Evolutionary conservation across 176 grass and related monocot species (phyloP).

Genomic region (Triticum aestivum): IWGSC_CS_RefSeq_v2.1 NC_057802.1:432971482-432971981

Average conservation of each 20-base stretch:
- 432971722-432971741: not conserved
- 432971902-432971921: not conserved
- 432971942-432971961: not conserved
- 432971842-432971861: not conserved
- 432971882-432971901: not conserved
- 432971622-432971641: no score
- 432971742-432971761: not conserved
- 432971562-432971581: no score
- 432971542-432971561: no score
- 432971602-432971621: no score
- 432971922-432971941: constrained; percentile 4
- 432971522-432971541: no score
- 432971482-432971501: no score
- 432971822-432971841: not conserved
- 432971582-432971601: no score
- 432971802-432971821: not conserved
- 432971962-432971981: constrained; percentile 18
- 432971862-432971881: not conserved
- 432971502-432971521: no score
- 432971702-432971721: no score
- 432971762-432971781: not conserved
- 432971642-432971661: no score
- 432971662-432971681: no score
- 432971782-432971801: not conserved
- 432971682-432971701: no score